These are phyloP conservation scores for Papiliotrema nemorosa DNA, from an alignment of 1,284 basidiomycete species.

Conservation along the genomic window DNA sequence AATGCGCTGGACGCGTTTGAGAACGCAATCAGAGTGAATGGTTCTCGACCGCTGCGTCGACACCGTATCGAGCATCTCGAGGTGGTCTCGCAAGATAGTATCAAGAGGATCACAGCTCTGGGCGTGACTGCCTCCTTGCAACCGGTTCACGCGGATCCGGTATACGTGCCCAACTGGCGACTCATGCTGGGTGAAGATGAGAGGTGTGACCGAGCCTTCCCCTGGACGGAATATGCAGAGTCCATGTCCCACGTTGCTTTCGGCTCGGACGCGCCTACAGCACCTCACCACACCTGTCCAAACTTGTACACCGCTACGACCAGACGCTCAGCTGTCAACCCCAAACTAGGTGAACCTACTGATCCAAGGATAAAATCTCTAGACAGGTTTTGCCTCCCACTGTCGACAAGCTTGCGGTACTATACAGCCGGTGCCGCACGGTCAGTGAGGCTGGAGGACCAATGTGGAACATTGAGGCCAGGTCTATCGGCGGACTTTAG, in stretches of 20 bases:
- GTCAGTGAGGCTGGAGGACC: conserved; percentile 12
- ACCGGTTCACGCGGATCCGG: conserved; percentile 33
- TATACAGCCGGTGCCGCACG: conserved; percentile 22
- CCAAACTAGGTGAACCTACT: conserved; percentile 5
- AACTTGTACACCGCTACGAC: conserved; percentile 32
- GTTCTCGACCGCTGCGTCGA: conserved; percentile 8
- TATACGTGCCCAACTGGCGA: conserved; percentile 24
- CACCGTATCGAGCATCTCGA: conserved; percentile 39
- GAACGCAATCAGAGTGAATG: conserved; percentile 17
- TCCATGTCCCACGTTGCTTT: conserved; percentile 20
- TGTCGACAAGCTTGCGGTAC: conserved; percentile 18
- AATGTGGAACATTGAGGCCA: conserved; percentile 16
- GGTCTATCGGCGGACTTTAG: conserved; percentile 33
- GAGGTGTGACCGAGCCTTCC: conserved; percentile 26
- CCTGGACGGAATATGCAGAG: conserved; percentile 25
- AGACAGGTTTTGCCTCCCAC: conserved; percentile 11
- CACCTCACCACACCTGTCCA: conserved; percentile 25
- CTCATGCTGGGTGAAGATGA: conserved; percentile 22
- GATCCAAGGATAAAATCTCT: conserved; percentile 11
- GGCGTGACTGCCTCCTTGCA: conserved; percentile 31
- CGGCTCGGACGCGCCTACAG: conserved; percentile 30
- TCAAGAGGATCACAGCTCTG: conserved; percentile 19
- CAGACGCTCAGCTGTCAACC: conserved; percentile 21
- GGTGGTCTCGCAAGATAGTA: conserved; percentile 14
- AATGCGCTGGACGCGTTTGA: conserved; percentile 31